Evolutionary conservation across 495 filamentous ascomycete genomes (phyloP), one percentile per base, ranked within the genome.

Genomic region (Sordaria brevicollis): DNA sequence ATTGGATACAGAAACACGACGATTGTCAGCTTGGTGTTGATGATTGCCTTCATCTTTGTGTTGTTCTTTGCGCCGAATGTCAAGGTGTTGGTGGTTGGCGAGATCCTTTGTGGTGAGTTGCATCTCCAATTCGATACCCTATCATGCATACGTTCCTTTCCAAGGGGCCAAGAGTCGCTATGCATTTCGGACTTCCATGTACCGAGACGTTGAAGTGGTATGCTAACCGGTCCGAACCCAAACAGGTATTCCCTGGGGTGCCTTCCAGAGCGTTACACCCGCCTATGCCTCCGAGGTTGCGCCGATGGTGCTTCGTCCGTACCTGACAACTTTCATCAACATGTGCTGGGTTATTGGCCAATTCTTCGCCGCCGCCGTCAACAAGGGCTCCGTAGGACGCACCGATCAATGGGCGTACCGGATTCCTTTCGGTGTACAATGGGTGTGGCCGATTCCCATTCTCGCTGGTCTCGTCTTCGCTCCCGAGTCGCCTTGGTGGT

Each of bases 321-420:
- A 89, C 72, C 77, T 91, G 36, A 90, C 88, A 4, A 90, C 88
- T 25, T 91, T 88, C 69, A 88, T 91, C 75, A 91, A 91, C 75
- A 85, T 90, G 74, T 91, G 89, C 77, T 92, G 89, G 89, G 88
- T 88, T 7, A 81, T 92, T 29, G 90, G 90, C 38, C 88, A 91
- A 73, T 81, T 91, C 69, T 88, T 92, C 71, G 86, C 86, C n/a
- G 79, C 86, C 15, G 89, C 86, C 54, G 89, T 91, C 66, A 84
- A 90, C 41, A 84, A 83, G 69, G 81, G 80, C 1, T 84, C 89
- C 71, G 75, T 88, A 49, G 74, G 75, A 34, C 79, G 85, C 10
- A 65, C 74, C 10, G 86, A 87, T 66, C 75, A 90, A 71, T 91
- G 88, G 86, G 83, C 87, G 3, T 91, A 90, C 74, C 81, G 85